phyloP scores from a whole-genome alignment of 1,139 yeast species.

The Wickerhamomyces sp. region DNA sequence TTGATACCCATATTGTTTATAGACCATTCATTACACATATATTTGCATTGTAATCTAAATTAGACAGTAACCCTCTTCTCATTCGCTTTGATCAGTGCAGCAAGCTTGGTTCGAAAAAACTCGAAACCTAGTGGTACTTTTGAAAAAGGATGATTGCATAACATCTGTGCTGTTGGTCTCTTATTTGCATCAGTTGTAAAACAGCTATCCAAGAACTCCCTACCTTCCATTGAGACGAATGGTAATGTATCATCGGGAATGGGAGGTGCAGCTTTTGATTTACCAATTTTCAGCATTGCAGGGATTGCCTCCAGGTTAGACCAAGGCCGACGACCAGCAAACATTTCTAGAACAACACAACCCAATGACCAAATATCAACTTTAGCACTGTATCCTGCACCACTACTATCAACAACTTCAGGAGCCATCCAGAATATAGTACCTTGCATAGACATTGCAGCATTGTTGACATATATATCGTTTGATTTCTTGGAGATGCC shows the following conservation, averaged over 20 bases:
- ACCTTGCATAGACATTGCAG: conserved; percentile 98
- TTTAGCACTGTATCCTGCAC: conserved; percentile 95
- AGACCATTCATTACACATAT: neutral
- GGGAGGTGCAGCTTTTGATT: conserved; percentile 84
- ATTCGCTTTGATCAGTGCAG: conserved; percentile 46
- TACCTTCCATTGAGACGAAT: conserved; percentile 58
- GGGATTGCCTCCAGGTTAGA: conserved; percentile 74
- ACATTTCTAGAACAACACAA: conserved; percentile 95
- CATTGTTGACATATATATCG: conserved; percentile 84
- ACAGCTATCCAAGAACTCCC: conserved; percentile 68
- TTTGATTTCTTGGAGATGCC: conserved; percentile 89
- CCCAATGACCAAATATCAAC: conserved; percentile 93
- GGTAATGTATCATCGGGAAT: conserved; percentile 81
- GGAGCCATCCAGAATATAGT: conserved; percentile 99
- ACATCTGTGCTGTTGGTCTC: conserved; percentile 80
- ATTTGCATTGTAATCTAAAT: neutral
- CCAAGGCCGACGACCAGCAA: conserved; percentile 84
- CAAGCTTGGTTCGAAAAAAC: conserved; percentile 63
- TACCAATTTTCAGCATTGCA: conserved; percentile 67
- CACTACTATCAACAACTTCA: conserved; percentile 83
- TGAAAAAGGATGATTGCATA: conserved; percentile 63
- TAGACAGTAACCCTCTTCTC: conserved; percentile 32
- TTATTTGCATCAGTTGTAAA: conserved; percentile 75
- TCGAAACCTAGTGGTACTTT: conserved; percentile 41
- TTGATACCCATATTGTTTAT: neutral